A percentile compares a stretch with the other conserved stretches of the same genome.
Conservation (phyloP, 2,329 filamentous ascomycete genomes). For the Cladosporium sp. region DNA sequence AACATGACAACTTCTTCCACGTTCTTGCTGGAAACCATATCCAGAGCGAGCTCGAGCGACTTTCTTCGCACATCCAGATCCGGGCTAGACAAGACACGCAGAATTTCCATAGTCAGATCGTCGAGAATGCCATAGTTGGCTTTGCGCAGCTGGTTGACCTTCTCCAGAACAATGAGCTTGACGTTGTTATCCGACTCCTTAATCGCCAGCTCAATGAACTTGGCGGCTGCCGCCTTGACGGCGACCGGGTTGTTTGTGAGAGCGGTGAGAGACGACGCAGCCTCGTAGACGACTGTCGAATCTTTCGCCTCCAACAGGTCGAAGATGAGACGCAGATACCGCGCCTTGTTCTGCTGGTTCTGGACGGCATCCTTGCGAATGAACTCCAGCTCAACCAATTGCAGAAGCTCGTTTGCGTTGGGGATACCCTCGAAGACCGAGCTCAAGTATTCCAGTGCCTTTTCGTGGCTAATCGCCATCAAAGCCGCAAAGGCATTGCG, state of each 20-base stretch:
- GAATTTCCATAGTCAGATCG: slow-evolving; percentile 92
- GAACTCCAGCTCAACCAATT: slow-evolving; percentile 92
- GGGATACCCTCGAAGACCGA: slow-evolving; percentile 87
- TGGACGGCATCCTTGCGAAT: slow-evolving; percentile 95
- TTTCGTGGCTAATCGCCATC: slow-evolving; percentile 85
- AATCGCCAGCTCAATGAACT: slow-evolving; percentile 95
- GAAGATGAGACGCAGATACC: slow-evolving; percentile 90
- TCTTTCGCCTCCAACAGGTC: slow-evolving; percentile 89
- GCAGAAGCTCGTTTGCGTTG: slow-evolving; percentile 87
- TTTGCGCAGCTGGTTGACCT: slow-evolving; percentile 78
- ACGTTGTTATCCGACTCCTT: slow-evolving; percentile 99
- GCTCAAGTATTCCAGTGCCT: slow-evolving; percentile 80
- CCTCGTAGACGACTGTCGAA: slow-evolving; percentile 95
- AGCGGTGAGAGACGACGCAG: slow-evolving; percentile 86
- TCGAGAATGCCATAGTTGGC: slow-evolving; percentile 89
- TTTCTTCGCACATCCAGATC: slow-evolving; percentile 95
- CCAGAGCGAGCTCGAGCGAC: slow-evolving; percentile 79
- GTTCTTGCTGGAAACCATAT: slow-evolving; percentile 99
- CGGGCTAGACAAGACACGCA: slow-evolving; percentile 88
- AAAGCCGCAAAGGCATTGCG: slow-evolving; percentile 93
- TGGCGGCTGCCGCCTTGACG: slow-evolving; percentile 90
- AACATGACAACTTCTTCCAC: slow-evolving; percentile 95
- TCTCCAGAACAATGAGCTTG: slow-evolving; percentile 94
- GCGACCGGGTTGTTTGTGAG: slow-evolving; percentile 95
- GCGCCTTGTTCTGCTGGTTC: slow-evolving; percentile 90